These are phyloP conservation scores for Spiraea crenata DNA, from an alignment of 331 rosid genomes.

Conservation along the genomic window DNA sequence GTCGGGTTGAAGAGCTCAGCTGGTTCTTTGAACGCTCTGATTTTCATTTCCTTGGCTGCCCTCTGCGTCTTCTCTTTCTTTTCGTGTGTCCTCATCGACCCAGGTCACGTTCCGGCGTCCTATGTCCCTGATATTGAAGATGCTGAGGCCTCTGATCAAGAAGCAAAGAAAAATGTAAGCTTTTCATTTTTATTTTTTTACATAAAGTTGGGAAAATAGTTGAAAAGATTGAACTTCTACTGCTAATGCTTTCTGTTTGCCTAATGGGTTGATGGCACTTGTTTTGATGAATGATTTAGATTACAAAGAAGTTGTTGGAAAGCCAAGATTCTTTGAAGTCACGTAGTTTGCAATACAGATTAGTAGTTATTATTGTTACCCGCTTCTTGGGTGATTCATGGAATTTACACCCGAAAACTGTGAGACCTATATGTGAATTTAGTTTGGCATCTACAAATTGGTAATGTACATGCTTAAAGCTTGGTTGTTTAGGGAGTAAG, in stretches of 20 bases:
- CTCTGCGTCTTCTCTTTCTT: slow-evolving; percentile 67
- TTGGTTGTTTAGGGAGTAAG: not conserved
- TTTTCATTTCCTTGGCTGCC: slow-evolving; percentile 50
- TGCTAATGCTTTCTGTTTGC: slow-evolving; percentile 15
- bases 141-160: slow-evolving; percentile 31
- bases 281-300: not conserved
- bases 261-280: not conserved
- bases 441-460: not conserved
- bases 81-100: slow-evolving; percentile 65
- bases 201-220: no score
- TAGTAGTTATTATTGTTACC: not conserved
- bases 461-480: not conserved
- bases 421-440: not conserved
- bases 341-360: not conserved
- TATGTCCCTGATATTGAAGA: slow-evolving; percentile 80
- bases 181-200: not conserved
- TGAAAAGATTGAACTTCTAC: not conserved
- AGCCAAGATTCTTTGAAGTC: not conserved
- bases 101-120: slow-evolving; percentile 73
- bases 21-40: slow-evolving; percentile 53
- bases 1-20: slow-evolving; percentile 57
- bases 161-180: slow-evolving; percentile 50
- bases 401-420: not conserved
- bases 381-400: not conserved
- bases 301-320: not conserved